Percentiles rank a stretch among this genome's conserved stretches.
These are phyloP conservation scores for Trichocomaceae sp. DNA, from an alignment of 2,329 filamentous ascomycete species.

Conservation along the genomic window DNA sequence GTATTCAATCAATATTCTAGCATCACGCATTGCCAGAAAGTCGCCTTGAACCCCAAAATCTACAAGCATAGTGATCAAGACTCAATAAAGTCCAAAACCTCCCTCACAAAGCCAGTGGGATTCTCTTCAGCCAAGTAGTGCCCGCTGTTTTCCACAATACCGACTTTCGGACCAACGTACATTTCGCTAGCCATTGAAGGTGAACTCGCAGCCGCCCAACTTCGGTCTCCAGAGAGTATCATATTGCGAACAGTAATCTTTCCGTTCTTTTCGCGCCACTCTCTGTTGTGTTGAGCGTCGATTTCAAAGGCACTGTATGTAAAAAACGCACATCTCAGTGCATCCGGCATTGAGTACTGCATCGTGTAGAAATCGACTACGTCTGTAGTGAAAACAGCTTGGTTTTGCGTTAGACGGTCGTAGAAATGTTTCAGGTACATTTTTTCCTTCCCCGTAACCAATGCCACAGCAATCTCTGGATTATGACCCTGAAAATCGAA, in stretches of 20 bases:
- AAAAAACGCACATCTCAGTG: neutral
- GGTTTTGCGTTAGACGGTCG: neutral
- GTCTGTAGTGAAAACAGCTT: neutral
- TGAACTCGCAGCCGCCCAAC: neutral
- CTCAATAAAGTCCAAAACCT: neutral
- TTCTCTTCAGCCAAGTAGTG: neutral
- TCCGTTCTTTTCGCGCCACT: neutral
- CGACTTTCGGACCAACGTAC: neutral
- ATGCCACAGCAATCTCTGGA: neutral
- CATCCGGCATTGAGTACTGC: neutral
- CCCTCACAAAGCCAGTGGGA: neutral
- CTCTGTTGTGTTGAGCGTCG: neutral
- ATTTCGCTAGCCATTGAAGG: neutral
- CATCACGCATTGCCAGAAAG: too few species aligned
- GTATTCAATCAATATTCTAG: too few species aligned
- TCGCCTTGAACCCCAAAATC: too few species aligned
- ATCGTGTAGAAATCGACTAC: neutral
- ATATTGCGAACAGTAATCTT: neutral
- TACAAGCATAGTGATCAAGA: neutral
- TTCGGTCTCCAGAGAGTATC: neutral
- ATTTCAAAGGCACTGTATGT: neutral
- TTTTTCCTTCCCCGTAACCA: neutral
- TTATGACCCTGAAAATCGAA: neutral
- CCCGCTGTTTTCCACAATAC: neutral
- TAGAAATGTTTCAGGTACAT: neutral